These are phyloP conservation scores for Juncus inflexus DNA, from an alignment of 176 grass and related monocot genomes.

Conservation along the genomic window DNA sequence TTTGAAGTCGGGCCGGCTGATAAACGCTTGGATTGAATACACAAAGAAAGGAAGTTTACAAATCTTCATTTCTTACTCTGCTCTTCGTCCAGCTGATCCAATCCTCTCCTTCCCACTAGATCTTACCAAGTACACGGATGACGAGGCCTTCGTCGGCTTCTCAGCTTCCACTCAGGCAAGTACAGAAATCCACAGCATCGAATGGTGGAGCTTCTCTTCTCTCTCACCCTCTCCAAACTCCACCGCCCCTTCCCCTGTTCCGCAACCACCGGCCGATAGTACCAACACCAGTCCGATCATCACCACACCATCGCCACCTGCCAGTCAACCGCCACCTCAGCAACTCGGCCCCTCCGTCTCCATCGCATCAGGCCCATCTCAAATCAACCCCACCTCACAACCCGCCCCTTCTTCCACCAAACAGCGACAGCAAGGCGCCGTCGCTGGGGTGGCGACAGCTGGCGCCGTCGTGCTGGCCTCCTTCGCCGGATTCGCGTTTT, in stretches of 20 bases:
- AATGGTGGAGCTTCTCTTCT: conserved; percentile 93
- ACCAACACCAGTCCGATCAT: background rate
- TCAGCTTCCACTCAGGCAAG: conserved; percentile 85
- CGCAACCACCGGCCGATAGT: conserved; percentile 17
- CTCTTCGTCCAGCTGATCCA: conserved; percentile 33
- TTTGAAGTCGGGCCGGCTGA: conserved; percentile 47
- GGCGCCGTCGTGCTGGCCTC: conserved; percentile 64
- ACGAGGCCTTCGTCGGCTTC: conserved; percentile 59
- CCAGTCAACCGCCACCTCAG: background rate
- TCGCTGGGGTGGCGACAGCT: conserved; percentile 65
- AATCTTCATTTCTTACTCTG: conserved; percentile 63
- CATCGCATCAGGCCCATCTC: conserved; percentile 29
- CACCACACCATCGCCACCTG: conserved; percentile 12
- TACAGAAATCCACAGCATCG: conserved; percentile 82
- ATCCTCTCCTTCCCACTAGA: conserved; percentile 52
- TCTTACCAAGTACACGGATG: conserved; percentile 34
- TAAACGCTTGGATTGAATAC: conserved; percentile 90
- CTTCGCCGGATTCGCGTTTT: conserved; percentile 58
- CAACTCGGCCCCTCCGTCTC: conserved; percentile 16
- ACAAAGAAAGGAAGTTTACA: conserved; percentile 21
- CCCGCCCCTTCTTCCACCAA: conserved; percentile 18
- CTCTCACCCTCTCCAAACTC: background rate
- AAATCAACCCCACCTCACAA: background rate
- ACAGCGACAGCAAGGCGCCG: conserved; percentile 42
- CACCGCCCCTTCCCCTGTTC: background rate